Percentiles rank a stretch among this genome's conserved stretches.
These are phyloP conservation scores for Verticillium tricorpus DNA, from an alignment of 2,329 filamentous ascomycete genomes.

Conservation along the genomic window DNA sequence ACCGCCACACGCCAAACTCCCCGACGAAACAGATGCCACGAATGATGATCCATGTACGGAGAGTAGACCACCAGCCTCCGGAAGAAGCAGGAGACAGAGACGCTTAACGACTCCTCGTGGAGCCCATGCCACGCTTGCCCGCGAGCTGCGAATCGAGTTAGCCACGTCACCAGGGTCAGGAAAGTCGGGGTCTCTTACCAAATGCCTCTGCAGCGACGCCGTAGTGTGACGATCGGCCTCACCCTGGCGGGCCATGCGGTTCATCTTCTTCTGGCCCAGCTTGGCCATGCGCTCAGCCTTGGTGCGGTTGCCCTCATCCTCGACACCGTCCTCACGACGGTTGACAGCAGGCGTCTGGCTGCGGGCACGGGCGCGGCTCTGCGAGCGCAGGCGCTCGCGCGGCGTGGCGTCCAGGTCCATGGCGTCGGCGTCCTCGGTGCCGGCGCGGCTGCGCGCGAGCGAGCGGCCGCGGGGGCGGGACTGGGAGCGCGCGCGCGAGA, in stretches of 20 bases:
- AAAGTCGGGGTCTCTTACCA: conserved; percentile 57
- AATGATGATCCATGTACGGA: background rate
- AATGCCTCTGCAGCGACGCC: conserved; percentile 79
- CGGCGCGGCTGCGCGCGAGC: conserved; percentile 55
- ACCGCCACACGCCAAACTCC: background rate
- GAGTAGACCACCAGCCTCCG: background rate
- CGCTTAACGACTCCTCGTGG: conserved; percentile 66
- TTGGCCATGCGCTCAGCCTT: conserved; percentile 87
- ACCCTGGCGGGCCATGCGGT: conserved; percentile 93
- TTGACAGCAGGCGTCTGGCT: conserved; percentile 44
- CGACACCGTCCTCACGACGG: conserved; percentile 73
- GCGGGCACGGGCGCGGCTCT: conserved; percentile 61
- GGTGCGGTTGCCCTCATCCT: conserved; percentile 57
- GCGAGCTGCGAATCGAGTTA: conserved; percentile 50
- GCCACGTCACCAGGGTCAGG: conserved; percentile 14
- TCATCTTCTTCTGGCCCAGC: conserved; percentile 96
- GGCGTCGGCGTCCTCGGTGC: conserved; percentile 59
- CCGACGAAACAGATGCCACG: background rate
- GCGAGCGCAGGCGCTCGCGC: conserved; percentile 61
- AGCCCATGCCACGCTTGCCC: conserved; percentile 92
- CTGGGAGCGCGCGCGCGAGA: conserved; percentile 66
- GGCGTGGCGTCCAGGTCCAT: conserved; percentile 68
- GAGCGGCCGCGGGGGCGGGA: conserved; percentile 69
- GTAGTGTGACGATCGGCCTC: conserved; percentile 90
- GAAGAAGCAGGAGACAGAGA: background rate